Evolutionary conservation across 805 yeast species (phyloP).

Genomic region (Clavispora fructus): DNA sequence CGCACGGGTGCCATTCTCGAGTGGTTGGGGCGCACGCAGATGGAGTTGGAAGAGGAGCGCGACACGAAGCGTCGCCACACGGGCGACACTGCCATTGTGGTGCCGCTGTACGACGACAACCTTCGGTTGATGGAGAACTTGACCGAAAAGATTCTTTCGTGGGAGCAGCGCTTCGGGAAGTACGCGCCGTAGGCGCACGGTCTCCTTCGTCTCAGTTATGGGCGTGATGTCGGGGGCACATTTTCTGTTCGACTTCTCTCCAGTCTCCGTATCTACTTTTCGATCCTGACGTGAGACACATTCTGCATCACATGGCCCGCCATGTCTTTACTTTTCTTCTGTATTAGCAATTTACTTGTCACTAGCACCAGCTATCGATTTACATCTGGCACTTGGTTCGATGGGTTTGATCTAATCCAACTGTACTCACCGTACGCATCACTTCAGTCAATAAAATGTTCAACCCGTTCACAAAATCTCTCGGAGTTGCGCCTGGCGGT

Average conservation of each 20-base stretch:
- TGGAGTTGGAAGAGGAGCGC: slow-evolving; percentile 68
- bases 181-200: slow-evolving; percentile 30
- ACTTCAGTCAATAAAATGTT: too few species aligned
- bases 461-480: slow-evolving; percentile 17
- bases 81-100: slow-evolving; percentile 6
- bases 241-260: too few species aligned
- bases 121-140: slow-evolving; percentile 64
- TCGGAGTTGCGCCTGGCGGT: slow-evolving; percentile 36
- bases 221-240: neutral
- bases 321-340: neutral
- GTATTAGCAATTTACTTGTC: neutral
- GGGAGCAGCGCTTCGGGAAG: slow-evolving; percentile 75
- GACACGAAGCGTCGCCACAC: slow-evolving; percentile 9
- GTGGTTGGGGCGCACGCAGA: slow-evolving; percentile 81
- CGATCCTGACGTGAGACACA: too few species aligned
- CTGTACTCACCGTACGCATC: too few species aligned
- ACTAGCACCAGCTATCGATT: too few species aligned
- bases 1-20: slow-evolving; percentile 88
- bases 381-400: too few species aligned
- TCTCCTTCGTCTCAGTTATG: too few species aligned
- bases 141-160: slow-evolving; percentile 61
- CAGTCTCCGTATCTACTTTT: too few species aligned
- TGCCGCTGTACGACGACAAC: slow-evolving; percentile 46
- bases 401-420: too few species aligned
- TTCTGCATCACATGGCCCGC: slow-evolving; percentile 1